A percentile compares a stretch with the other conserved stretches of the same genome.
Evolutionary conservation across 2,329 filamentous ascomycete species (phyloP).

Genomic region (Penicillium sp.): DNA sequence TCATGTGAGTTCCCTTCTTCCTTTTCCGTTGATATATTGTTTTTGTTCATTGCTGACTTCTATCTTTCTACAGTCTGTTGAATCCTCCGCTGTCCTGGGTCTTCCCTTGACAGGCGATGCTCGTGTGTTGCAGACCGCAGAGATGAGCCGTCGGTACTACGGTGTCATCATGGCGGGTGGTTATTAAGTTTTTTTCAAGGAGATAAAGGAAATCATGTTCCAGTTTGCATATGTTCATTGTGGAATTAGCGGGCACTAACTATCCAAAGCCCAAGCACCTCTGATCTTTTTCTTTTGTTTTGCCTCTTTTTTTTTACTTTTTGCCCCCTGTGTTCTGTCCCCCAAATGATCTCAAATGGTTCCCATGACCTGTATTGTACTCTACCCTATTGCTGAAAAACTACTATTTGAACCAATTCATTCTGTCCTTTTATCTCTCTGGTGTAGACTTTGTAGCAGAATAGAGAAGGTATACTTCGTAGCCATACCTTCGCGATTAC

Average conservation of each 20-base stretch:
- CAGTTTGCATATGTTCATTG: conserved; percentile 1
- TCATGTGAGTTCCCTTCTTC: conserved; percentile 50
- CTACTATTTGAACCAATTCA: conserved; percentile 2
- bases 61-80: conserved; percentile 27
- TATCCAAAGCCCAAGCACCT: not conserved
- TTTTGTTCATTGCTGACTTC: conserved; percentile 9
- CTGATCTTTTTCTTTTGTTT: conserved; percentile 2
- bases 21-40: not conserved
- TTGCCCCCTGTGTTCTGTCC: conserved; percentile 10
- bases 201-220: not conserved
- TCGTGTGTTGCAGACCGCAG: conserved; percentile 67
- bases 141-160: conserved; percentile 69
- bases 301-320: conserved; percentile 1
- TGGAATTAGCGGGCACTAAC: not conserved
- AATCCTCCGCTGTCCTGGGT: conserved; percentile 41
- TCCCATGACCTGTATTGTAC: conserved; percentile 15
- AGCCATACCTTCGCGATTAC: not conserved
- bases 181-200: conserved; percentile 25
- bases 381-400: conserved; percentile 10
- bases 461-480: not conserved
- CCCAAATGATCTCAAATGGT: conserved; percentile 10
- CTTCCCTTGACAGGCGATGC: conserved; percentile 67
- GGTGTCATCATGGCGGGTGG: conserved; percentile 59
- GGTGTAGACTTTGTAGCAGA: not conserved
- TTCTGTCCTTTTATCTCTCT: not conserved